phyloP scores from a whole-genome alignment of 2,329 filamentous ascomycete genomes.

The Ceratocystis lukuohia region DNA sequence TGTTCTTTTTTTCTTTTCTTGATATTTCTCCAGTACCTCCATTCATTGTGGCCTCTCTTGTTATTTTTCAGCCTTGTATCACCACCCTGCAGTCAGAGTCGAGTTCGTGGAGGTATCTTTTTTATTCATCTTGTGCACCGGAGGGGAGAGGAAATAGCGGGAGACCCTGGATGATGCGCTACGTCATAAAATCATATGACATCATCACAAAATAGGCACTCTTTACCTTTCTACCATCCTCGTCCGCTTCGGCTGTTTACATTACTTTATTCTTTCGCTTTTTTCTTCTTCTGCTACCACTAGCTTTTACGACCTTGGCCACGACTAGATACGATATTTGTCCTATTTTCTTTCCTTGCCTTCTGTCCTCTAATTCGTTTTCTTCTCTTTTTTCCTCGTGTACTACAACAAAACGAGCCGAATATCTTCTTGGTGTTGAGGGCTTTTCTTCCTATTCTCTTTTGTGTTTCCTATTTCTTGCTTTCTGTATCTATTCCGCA shows the following conservation, averaged over 20 bases:
- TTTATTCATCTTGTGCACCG: constrained; percentile 19
- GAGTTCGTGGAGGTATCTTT: constrained; percentile 20
- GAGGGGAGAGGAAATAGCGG: not conserved
- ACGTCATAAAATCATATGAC: not conserved
- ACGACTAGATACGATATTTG: constrained; percentile 8
- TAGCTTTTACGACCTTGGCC: constrained; percentile 11
- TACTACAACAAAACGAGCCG: not conserved
- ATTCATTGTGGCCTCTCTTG: constrained; percentile 5
- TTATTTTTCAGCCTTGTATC: constrained; percentile 18
- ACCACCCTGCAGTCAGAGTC: constrained; percentile 19
- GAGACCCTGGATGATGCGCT: not conserved
- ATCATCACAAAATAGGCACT: not conserved
- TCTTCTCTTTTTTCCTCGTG: constrained; percentile 14
- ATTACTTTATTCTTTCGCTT: not conserved
- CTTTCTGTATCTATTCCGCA: constrained; percentile 11
- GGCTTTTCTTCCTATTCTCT: constrained; percentile 20
- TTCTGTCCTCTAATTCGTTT: not conserved
- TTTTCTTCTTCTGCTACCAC: constrained; percentile 21
- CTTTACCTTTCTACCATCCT: not conserved
- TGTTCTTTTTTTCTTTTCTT: constrained; percentile 18
- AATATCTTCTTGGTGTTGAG: constrained; percentile 17
- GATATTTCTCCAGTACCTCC: constrained; percentile 14
- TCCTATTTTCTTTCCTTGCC: not conserved
- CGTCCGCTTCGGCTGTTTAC: not conserved
- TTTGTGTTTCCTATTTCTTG: constrained; percentile 20